Conservation (phyloP, 495 filamentous ascomycete species). For the Penicillium desertorum region DNA sequence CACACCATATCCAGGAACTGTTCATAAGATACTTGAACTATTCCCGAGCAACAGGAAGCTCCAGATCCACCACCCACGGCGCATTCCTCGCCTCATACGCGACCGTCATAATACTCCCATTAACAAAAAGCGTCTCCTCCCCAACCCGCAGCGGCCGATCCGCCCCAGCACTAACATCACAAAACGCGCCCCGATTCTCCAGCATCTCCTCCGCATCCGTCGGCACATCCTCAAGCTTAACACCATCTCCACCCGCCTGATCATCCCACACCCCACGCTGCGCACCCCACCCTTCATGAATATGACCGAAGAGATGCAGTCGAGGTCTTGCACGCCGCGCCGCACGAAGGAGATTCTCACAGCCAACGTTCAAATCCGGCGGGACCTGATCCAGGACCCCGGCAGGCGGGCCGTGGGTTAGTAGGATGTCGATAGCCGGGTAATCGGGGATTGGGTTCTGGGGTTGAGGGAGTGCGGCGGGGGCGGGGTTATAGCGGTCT, state of each 20-base stretch:
- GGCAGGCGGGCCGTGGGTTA: slow-evolving; percentile 73
- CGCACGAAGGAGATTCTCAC: slow-evolving; percentile 47
- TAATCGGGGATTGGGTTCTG: slow-evolving; percentile 50
- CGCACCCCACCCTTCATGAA: slow-evolving; percentile 73
- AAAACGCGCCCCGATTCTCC: slow-evolving; percentile 41
- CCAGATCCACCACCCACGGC: slow-evolving; percentile 65
- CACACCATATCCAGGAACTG: neutral
- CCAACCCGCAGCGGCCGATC: slow-evolving; percentile 43
- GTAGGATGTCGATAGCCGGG: slow-evolving; percentile 58
- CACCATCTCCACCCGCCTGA: slow-evolving; percentile 13
- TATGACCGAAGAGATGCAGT: slow-evolving; percentile 62
- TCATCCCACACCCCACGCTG: slow-evolving; percentile 55
- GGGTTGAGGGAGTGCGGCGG: slow-evolving; percentile 21
- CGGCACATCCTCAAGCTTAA: slow-evolving; percentile 28
- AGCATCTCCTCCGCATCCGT: slow-evolving; percentile 43
- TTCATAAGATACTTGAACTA: neutral
- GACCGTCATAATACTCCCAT: slow-evolving; percentile 62
- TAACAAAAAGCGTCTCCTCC: slow-evolving; percentile 68
- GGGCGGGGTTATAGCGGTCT: slow-evolving; percentile 54
- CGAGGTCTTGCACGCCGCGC: slow-evolving; percentile 45
- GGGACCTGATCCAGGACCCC: slow-evolving; percentile 55
- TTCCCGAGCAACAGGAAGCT: slow-evolving; percentile 41
- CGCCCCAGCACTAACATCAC: slow-evolving; percentile 41
- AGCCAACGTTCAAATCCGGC: slow-evolving; percentile 42
- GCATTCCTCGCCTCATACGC: slow-evolving; percentile 52